Evolutionary conservation across 148 eudicot genomes (phyloP).

Genomic region (Cornus suecica): DNA sequence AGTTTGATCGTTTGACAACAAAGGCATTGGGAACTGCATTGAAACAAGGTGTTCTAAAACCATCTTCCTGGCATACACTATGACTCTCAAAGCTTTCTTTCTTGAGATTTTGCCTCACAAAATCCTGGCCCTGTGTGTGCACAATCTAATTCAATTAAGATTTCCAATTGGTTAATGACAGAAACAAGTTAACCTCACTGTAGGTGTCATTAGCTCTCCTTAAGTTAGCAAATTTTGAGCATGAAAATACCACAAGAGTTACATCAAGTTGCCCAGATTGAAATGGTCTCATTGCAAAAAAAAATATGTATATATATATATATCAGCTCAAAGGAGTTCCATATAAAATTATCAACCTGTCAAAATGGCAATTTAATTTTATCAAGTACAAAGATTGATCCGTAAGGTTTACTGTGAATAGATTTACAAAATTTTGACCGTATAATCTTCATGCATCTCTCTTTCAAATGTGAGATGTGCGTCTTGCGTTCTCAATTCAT

Average conservation of each 20-base stretch:
- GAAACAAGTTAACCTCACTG: no score
- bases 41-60: conserved; percentile 69
- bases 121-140: conserved; percentile 29
- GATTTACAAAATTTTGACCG: no score
- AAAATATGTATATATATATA: no score
- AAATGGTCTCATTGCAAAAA: neutral
- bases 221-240: no score
- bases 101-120: conserved; percentile 22
- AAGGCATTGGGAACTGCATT: conserved; percentile 64
- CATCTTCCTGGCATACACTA: conserved; percentile 46
- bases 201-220: no score
- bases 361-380: no score
- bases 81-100: conserved; percentile 42
- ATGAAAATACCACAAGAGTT: neutral
- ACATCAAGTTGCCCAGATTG: neutral
- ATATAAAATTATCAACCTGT: no score
- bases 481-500: neutral
- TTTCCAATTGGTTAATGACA: no score
- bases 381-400: neutral
- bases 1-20: conserved; percentile 66
- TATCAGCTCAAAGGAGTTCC: no score
- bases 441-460: no score
- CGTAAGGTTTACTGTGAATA: neutral
- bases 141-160: neutral
- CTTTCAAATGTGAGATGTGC: neutral